phyloP scores from a whole-genome alignment of 1,284 basidiomycete genomes.

The Veloporphyrellus conicus region DNA sequence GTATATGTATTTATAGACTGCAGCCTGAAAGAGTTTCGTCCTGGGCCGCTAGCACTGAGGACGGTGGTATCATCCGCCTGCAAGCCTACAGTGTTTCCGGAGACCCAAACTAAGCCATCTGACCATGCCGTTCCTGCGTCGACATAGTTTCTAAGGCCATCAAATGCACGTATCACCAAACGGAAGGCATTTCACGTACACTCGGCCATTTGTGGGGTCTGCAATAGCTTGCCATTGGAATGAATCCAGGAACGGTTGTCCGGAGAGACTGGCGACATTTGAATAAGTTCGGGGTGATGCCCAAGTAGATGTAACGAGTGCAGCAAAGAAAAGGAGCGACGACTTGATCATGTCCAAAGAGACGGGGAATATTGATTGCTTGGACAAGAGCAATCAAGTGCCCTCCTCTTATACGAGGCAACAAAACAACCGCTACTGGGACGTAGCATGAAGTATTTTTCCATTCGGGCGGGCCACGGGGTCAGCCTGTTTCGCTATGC shows the following conservation, averaged over 20 bases:
- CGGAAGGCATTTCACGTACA: conserved; percentile 27
- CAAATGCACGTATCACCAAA: background rate
- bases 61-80: conserved; percentile 27
- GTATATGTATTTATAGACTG: conserved; percentile 26
- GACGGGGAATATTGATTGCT: background rate
- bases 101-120: conserved; percentile 44
- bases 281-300: conserved; percentile 29
- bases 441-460: background rate
- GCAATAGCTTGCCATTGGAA: conserved; percentile 40
- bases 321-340: background rate
- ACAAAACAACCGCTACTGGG: background rate
- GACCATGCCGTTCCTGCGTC: conserved; percentile 38
- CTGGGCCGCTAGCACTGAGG: conserved; percentile 25
- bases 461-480: background rate
- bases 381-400: background rate
- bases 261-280: conserved; percentile 35
- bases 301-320: background rate
- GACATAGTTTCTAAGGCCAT: conserved; percentile 45
- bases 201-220: conserved; percentile 44
- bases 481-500: background rate
- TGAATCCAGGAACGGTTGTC: conserved; percentile 35
- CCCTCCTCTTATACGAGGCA: background rate
- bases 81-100: conserved; percentile 41
- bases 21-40: conserved; percentile 32
- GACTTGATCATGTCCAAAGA: background rate